Evolutionary conservation across 2,329 filamentous ascomycete species (phyloP).

Genomic region (Didymella arachidicola): DNA sequence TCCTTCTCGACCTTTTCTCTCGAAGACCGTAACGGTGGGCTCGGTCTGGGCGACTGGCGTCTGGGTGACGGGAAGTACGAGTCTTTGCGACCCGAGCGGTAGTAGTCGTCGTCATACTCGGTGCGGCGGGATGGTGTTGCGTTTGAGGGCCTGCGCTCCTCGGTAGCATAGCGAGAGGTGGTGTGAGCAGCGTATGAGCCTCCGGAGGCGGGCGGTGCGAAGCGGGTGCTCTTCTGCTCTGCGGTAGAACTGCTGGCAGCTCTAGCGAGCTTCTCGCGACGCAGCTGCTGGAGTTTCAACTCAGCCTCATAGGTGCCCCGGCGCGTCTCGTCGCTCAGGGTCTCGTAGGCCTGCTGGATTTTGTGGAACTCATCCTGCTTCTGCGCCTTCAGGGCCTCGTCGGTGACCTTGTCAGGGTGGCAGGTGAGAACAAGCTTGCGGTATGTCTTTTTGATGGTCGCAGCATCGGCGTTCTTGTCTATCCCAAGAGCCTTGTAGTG

Average conservation of each 20-base stretch:
- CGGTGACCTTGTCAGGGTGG: slow-evolving; percentile 90
- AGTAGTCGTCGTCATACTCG: slow-evolving; percentile 46
- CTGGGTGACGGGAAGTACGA: slow-evolving; percentile 34
- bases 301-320: slow-evolving; percentile 80
- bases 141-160: slow-evolving; percentile 42
- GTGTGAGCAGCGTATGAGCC: slow-evolving; percentile 31
- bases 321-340: slow-evolving; percentile 79
- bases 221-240: slow-evolving; percentile 46
- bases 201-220: slow-evolving; percentile 31
- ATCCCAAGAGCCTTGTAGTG: slow-evolving; percentile 83
- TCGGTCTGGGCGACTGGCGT: slow-evolving; percentile 35
- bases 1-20: slow-evolving; percentile 41
- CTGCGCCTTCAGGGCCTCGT: slow-evolving; percentile 75
- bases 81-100: slow-evolving; percentile 50
- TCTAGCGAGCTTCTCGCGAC: slow-evolving; percentile 61
- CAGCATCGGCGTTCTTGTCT: slow-evolving; percentile 71
- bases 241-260: slow-evolving; percentile 30
- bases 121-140: slow-evolving; percentile 6
- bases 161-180: slow-evolving; percentile 39
- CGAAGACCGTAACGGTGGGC: slow-evolving; percentile 32
- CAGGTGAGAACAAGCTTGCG: slow-evolving; percentile 87
- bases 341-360: slow-evolving; percentile 91
- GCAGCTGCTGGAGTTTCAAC: slow-evolving; percentile 70
- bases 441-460: slow-evolving; percentile 80
- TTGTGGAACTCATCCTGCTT: slow-evolving; percentile 90